Evolutionary conservation across 2,329 filamentous ascomycete genomes (phyloP).

Genomic region (Lojkania enalia): DNA sequence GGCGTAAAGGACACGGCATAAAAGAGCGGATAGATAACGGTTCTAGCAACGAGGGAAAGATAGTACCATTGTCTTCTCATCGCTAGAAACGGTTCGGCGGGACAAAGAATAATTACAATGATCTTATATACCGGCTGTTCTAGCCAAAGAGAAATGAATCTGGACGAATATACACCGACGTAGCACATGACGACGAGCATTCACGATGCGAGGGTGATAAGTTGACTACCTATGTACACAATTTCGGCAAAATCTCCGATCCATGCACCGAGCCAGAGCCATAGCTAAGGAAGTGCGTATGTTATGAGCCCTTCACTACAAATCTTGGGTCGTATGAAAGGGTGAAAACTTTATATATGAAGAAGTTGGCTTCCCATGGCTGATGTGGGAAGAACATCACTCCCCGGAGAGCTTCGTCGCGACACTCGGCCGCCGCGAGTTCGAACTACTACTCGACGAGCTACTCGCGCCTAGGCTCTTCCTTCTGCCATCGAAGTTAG

Average conservation of each 20-base stretch:
- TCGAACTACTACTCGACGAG: conserved; percentile 19
- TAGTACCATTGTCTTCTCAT: no score
- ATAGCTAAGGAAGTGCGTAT: background rate
- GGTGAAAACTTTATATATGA: conserved; percentile 1
- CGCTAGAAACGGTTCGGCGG: no score
- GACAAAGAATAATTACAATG: no score
- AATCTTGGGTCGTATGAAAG: conserved; percentile 4
- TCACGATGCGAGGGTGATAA: no score
- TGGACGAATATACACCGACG: no score
- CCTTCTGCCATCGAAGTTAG: conserved; percentile 26
- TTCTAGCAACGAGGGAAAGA: no score
- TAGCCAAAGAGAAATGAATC: no score
- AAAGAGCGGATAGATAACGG: no score
- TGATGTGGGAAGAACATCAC: conserved; percentile 1
- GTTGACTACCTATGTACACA: no score
- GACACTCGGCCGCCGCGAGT: conserved; percentile 4
- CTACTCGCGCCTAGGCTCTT: conserved; percentile 33
- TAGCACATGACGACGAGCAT: no score
- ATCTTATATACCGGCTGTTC: no score
- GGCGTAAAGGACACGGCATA: no score
- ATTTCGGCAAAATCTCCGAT: background rate
- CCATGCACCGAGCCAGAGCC: background rate
- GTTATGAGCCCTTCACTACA: background rate
- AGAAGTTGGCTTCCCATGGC: background rate
- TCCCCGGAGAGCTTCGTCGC: conserved; percentile 6